These are phyloP conservation scores for Furcasterigmium sp. DNA, from an alignment of 2,329 filamentous ascomycete species.

Conservation along the genomic window DNA sequence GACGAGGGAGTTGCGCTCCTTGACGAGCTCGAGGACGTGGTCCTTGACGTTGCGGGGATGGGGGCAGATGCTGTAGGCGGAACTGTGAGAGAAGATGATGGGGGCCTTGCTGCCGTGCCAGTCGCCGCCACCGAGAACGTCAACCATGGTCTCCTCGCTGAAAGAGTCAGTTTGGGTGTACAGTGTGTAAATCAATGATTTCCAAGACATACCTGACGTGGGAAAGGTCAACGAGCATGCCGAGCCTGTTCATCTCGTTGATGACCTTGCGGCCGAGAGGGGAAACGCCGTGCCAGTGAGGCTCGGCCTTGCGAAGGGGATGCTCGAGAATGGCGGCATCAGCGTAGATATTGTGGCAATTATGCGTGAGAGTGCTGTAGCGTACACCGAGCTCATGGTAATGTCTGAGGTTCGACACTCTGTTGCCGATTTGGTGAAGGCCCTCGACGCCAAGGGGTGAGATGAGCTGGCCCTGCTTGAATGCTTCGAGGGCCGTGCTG, in stretches of 20 bases:
- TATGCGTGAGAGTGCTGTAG: conserved; percentile 87
- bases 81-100: conserved; percentile 85
- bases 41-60: conserved; percentile 91
- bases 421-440: conserved; percentile 90
- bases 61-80: conserved; percentile 72
- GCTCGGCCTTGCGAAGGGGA: conserved; percentile 44
- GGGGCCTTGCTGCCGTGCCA: conserved; percentile 75
- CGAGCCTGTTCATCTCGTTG: conserved; percentile 87
- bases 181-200: background rate
- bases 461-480: conserved; percentile 59
- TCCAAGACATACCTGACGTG: conserved; percentile 47
- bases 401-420: conserved; percentile 65
- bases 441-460: conserved; percentile 81
- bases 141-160: conserved; percentile 74
- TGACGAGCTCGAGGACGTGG: conserved; percentile 72
- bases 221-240: conserved; percentile 87
- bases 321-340: conserved; percentile 69
- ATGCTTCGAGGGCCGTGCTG: conserved; percentile 55
- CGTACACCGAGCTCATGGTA: conserved; percentile 77
- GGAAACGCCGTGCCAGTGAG: conserved; percentile 69
- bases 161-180: conserved; percentile 15
- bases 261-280: conserved; percentile 63
- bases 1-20: conserved; percentile 66
- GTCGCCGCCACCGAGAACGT: conserved; percentile 63
- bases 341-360: conserved; percentile 86